Evolutionary conservation across 2,329 filamentous ascomycete genomes (phyloP).

Genomic region (Diatrype stigma): DNA sequence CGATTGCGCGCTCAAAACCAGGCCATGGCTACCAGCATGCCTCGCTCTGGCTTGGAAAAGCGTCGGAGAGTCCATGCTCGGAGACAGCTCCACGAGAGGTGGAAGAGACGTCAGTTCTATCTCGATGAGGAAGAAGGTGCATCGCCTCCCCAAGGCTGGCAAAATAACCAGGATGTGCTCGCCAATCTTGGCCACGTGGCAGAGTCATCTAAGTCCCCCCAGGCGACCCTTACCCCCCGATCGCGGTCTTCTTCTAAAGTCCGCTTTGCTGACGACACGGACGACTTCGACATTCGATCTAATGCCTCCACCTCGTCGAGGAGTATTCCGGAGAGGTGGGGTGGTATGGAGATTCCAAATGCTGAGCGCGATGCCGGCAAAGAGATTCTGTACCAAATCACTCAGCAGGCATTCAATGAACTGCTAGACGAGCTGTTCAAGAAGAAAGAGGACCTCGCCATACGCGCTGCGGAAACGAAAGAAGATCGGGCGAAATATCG

Average conservation of each 20-base stretch:
- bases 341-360: constrained; percentile 72
- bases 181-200: constrained; percentile 31
- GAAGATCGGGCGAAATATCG: constrained; percentile 55
- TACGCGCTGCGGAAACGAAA: constrained; percentile 62
- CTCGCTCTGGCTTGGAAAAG: constrained; percentile 32
- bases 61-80: constrained; percentile 41
- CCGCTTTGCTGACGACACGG: constrained; percentile 67
- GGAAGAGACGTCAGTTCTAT: constrained; percentile 75
- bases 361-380: constrained; percentile 79
- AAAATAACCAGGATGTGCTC: constrained; percentile 55
- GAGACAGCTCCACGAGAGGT: constrained; percentile 62
- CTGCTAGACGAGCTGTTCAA: constrained; percentile 84
- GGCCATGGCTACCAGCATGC: constrained; percentile 29
- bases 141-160: constrained; percentile 59
- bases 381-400: constrained; percentile 86
- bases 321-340: constrained; percentile 70
- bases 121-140: constrained; percentile 81
- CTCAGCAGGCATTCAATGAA: constrained; percentile 90
- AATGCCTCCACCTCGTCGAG: constrained; percentile 70
- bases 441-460: constrained; percentile 69
- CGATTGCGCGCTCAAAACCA: constrained; percentile 35
- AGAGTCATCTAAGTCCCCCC: constrained; percentile 41
- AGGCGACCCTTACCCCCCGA: constrained; percentile 40
- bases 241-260: constrained; percentile 78
- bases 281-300: constrained; percentile 66